Base-by-base conservation (phyloP, 345 rosid genomes). In the Odontarrhena argentea region DNA sequence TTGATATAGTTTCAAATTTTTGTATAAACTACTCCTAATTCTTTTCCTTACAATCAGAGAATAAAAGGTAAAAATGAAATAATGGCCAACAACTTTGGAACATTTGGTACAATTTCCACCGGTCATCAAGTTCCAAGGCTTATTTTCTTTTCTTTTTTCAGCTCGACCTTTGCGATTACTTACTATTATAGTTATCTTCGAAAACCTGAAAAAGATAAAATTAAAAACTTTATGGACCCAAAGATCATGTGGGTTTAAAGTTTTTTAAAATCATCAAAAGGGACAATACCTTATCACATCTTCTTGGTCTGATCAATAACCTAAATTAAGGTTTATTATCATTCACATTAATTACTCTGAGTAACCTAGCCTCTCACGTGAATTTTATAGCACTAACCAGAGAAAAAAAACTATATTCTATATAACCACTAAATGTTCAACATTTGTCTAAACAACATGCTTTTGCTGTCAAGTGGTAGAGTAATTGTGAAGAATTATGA, bases 101-200 rank as follows among this genome's bases (percentile, higher is more conserved):
- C 66, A 73, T 13, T 42, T 54, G 11, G 68, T 73, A 73, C 37
- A 45, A 53, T 54, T 60, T 60, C 68, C 77, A 67, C 58, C 24
- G 12, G 57, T 60, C 46, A 53, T 60, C 73, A 74, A 74, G 73
- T 74, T 74, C 77, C 77, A 67, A 74, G 11, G 54, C 56, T 41
- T 44, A 28, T 4, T 25, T 45, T 6, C 26, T 58, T 64, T 8
- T 4, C 15, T 45, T 6, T 36, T 58, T 64, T 8, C 47, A 15
- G 28, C 68, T 66, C 60, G 57, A 45, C 63, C 24, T 73, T 54
- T 59, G 56, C 63, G 44, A 15, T 53, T 67, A 38, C 37, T 44
- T 52, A 51, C 49, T 59, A 52, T 12, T 45, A 50, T 38, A 37
- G 32, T 60, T 53, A 74, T 25, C 24, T 67, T 66, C 7, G 14